phyloP scores from a whole-genome alignment of 768 basidiomycete genomes.

The Hericium rajendrae region DNA sequence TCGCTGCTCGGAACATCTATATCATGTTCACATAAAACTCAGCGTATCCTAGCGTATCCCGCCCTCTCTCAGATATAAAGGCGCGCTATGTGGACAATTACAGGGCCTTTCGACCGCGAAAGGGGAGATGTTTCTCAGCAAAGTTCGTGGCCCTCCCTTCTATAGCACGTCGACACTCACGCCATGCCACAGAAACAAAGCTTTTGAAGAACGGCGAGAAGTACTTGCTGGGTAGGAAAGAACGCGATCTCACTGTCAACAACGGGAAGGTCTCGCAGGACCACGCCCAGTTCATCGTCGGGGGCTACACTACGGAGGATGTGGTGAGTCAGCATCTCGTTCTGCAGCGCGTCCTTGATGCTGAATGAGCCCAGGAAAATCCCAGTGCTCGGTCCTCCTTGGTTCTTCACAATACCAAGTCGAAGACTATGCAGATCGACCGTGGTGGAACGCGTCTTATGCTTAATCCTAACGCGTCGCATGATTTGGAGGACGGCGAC shows the following conservation, averaged over 20 bases:
- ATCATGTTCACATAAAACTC: no score
- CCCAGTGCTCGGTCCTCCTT: conserved; percentile 39
- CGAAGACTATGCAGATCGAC: conserved; percentile 34
- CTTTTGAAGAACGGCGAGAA: conserved; percentile 50
- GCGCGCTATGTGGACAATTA: conserved; percentile 41
- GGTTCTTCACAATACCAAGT: conserved; percentile 36
- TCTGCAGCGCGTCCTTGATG: background rate
- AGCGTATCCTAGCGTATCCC: no score
- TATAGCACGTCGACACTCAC: background rate
- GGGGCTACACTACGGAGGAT: conserved; percentile 38
- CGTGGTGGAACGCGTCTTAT: conserved; percentile 26
- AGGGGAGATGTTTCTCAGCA: conserved; percentile 23
- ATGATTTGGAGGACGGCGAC: conserved; percentile 48
- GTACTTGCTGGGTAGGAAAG: conserved; percentile 51
- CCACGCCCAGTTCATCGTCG: conserved; percentile 52
- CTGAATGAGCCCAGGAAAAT: conserved; percentile 31
- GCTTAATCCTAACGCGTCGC: conserved; percentile 28
- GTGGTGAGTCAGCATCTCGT: conserved; percentile 35
- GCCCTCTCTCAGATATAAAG: no score
- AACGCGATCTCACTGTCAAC: conserved; percentile 36
- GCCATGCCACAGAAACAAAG: conserved; percentile 33
- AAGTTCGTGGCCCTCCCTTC: conserved; percentile 25
- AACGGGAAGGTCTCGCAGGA: conserved; percentile 57
- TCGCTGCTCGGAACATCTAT: no score
- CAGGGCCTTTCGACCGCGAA: conserved; percentile 44